Conservation (phyloP, 345 rosid genomes). For the Sisymbrium irio region DNA sequence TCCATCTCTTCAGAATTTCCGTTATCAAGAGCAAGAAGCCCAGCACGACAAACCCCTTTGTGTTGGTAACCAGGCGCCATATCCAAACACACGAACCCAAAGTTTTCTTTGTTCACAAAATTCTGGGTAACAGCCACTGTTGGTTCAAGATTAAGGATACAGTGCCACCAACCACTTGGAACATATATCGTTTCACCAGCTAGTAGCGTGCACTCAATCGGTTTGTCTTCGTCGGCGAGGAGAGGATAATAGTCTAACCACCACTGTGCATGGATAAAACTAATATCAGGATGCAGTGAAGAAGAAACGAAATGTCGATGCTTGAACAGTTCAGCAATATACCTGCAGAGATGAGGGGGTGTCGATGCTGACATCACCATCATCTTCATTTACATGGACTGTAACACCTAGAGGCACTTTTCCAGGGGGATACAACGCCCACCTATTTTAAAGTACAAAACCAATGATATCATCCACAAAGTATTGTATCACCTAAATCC, state of each 20-base stretch:
- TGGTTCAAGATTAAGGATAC: constrained; percentile 84
- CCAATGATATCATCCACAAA: not conserved
- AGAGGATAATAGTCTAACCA: constrained; percentile 95
- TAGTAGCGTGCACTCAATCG: constrained; percentile 83
- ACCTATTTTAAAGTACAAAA: constrained; percentile 58
- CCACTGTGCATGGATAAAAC: constrained; percentile 55
- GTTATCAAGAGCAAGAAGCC: constrained; percentile 78
- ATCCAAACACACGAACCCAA: constrained; percentile 87
- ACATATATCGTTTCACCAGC: constrained; percentile 94
- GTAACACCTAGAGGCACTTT: constrained; percentile 94
- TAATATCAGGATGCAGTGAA: not conserved
- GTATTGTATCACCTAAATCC: not conserved
- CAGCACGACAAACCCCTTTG: constrained; percentile 96
- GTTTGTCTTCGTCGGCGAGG: constrained; percentile 88
- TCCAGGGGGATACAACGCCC: constrained; percentile 99
- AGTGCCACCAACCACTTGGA: constrained; percentile 99
- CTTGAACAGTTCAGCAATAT: constrained; percentile 22
- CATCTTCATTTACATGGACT: constrained; percentile 91
- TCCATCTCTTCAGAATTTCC: constrained; percentile 39
- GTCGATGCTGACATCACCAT: constrained; percentile 89
- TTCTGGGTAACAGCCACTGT: constrained; percentile 94
- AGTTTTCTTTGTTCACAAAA: constrained; percentile 77
- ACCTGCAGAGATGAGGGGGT: constrained; percentile 95
- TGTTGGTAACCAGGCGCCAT: constrained; percentile 94
- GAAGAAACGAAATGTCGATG: constrained; percentile 4